Percentiles rank a stretch among this genome's conserved stretches.
Evolutionary conservation across 2,329 filamentous ascomycete genomes (phyloP).

Genomic region (Phyllosticta paracitricarpa): DNA sequence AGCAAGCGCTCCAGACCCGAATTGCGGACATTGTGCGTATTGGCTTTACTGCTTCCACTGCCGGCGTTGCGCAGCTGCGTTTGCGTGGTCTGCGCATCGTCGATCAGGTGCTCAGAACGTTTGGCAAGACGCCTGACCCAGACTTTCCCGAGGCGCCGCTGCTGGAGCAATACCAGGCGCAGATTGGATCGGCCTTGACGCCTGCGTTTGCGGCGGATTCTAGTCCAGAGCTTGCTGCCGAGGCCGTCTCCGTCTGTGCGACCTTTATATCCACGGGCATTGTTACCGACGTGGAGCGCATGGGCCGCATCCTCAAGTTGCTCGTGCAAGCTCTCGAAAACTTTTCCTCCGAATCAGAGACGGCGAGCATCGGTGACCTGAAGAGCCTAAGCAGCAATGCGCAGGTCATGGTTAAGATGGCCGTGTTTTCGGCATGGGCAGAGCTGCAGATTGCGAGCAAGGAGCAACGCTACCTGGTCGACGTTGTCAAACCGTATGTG

Average conservation of each 20-base stretch:
- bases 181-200: constrained; percentile 92
- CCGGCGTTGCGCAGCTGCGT: constrained; percentile 78
- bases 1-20: constrained; percentile 67
- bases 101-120: constrained; percentile 86
- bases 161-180: constrained; percentile 94
- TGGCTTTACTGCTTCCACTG: constrained; percentile 94
- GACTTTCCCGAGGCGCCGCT: constrained; percentile 97
- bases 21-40: constrained; percentile 92
- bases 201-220: constrained; percentile 94
- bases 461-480: constrained; percentile 79
- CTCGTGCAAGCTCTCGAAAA: constrained; percentile 85
- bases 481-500: constrained; percentile 84
- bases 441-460: constrained; percentile 90
- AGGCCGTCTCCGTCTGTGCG: constrained; percentile 96
- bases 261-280: constrained; percentile 96
- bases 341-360: constrained; percentile 73
- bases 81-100: constrained; percentile 91
- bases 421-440: constrained; percentile 94
- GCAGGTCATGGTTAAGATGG: constrained; percentile 97
- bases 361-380: constrained; percentile 82
- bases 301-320: constrained; percentile 94
- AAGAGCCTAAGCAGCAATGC: constrained; percentile 91
- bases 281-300: constrained; percentile 94
- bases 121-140: constrained; percentile 88
- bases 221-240: constrained; percentile 87